Percentiles rank a stretch among this genome's conserved stretches.
These are phyloP conservation scores for Pinus tabuliformis DNA, from an alignment of 75 land plant species.

Conservation along the genomic window DNA sequence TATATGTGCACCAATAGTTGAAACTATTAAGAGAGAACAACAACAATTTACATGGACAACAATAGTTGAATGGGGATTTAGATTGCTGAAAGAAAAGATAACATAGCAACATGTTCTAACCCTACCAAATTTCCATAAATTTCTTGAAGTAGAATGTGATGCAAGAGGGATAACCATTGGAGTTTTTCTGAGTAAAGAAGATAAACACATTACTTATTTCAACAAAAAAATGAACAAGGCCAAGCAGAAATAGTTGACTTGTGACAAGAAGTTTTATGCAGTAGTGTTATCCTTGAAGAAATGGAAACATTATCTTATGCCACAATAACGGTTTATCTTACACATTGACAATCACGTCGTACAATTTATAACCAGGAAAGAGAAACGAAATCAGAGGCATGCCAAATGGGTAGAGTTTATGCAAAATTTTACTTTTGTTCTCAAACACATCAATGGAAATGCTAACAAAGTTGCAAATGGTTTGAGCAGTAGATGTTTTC, in stretches of 20 bases:
- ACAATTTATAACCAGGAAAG: not conserved
- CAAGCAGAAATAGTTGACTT: conserved; percentile 16
- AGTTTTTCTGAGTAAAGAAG: not conserved
- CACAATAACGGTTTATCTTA: conserved; percentile 4
- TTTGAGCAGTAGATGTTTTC: not conserved
- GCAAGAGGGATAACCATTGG: conserved; percentile 9
- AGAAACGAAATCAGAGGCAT: not conserved
- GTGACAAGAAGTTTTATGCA: conserved; percentile 14
- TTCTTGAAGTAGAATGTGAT: conserved; percentile 11
- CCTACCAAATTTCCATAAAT: not conserved
- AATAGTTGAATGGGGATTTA: too few species aligned
- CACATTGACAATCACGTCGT: conserved; percentile 18
- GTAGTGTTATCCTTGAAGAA: conserved; percentile 11
- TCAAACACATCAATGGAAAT: not conserved
- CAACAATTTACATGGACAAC: not conserved
- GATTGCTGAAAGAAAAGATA: not conserved
- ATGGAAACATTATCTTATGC: conserved; percentile 22
- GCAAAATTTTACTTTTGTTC: not conserved
- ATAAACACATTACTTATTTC: conserved; percentile 12
- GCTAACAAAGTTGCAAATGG: not conserved
- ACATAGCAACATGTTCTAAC: not conserved
- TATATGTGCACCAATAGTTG: not conserved
- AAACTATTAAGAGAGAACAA: not conserved
- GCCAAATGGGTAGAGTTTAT: conserved; percentile 18
- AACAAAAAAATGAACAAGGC: conserved; percentile 10